A percentile compares a stretch with the other conserved stretches of the same genome.
phyloP scores from a whole-genome alignment of 495 filamentous ascomycete genomes.

The Aspergillus funiculosus region DNA sequence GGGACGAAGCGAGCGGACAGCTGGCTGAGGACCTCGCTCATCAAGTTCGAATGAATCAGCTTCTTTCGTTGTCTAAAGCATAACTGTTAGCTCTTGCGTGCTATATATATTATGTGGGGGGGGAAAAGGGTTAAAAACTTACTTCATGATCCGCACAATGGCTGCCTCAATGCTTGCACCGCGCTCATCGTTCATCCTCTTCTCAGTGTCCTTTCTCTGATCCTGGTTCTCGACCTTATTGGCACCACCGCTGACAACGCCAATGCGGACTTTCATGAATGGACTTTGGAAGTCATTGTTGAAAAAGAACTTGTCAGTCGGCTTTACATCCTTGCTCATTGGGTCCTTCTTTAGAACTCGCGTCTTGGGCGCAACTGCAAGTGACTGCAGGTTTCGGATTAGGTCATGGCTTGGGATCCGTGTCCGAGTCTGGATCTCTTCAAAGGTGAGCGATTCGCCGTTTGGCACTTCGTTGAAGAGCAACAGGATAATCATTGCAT shows the following conservation, averaged over 20 bases:
- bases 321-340: conserved; percentile 72
- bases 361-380: conserved; percentile 81
- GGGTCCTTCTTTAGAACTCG: conserved; percentile 79
- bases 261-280: conserved; percentile 80
- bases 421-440: conserved; percentile 79
- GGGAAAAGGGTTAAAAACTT: conserved; percentile 27
- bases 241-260: conserved; percentile 56
- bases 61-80: conserved; percentile 75
- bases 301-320: conserved; percentile 75
- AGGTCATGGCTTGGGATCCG: conserved; percentile 78
- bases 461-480: conserved; percentile 78
- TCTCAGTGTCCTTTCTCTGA: conserved; percentile 81
- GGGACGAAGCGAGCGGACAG: conserved; percentile 77
- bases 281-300: conserved; percentile 79
- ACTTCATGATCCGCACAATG: conserved; percentile 96
- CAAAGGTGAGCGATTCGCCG: conserved; percentile 63
- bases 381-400: conserved; percentile 71
- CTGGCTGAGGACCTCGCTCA: conserved; percentile 79
- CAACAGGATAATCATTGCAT: conserved; percentile 82
- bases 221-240: conserved; percentile 82
- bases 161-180: conserved; percentile 78
- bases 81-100: not conserved
- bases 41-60: conserved; percentile 71
- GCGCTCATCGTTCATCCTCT: conserved; percentile 76
- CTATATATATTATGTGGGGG: not conserved